Conservation (phyloP, 192 early-diverging fungal genomes). For the Backusella australiensis region DNA sequence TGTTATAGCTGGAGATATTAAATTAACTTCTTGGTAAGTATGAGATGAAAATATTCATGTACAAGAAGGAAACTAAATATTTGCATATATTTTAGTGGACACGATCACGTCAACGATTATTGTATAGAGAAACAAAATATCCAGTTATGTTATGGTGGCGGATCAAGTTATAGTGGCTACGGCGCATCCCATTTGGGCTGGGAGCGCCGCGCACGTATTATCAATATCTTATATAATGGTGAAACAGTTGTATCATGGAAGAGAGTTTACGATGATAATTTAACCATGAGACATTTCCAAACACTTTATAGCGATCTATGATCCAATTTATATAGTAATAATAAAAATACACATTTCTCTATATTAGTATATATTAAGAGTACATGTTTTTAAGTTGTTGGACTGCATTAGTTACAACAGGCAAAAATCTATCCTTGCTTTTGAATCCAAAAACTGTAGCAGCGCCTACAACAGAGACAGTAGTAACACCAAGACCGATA, state of each 20-base stretch:
- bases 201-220: slow-evolving; percentile 41
- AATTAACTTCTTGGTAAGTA: slow-evolving; percentile 19
- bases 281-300: slow-evolving; percentile 37
- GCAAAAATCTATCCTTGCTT: background rate
- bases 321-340: background rate
- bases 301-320: slow-evolving; percentile 28
- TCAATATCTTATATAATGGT: slow-evolving; percentile 33
- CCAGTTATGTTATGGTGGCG: slow-evolving; percentile 45
- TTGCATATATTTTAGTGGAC: slow-evolving; percentile 11
- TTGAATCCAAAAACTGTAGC: background rate
- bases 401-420: background rate
- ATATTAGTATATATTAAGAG: background rate
- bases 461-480: background rate
- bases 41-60: background rate
- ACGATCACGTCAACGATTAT: slow-evolving; percentile 35
- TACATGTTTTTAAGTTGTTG: background rate
- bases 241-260: slow-evolving; percentile 44
- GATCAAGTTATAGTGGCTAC: slow-evolving; percentile 40
- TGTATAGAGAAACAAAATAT: slow-evolving; percentile 39
- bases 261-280: slow-evolving; percentile 34
- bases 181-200: slow-evolving; percentile 30
- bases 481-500: slow-evolving; percentile 22
- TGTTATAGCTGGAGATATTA: slow-evolving; percentile 27
- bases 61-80: background rate
- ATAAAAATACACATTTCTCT: background rate